Base-by-base conservation (phyloP, 495 filamentous ascomycete species). In the Corynascus novoguineensis region DNA sequence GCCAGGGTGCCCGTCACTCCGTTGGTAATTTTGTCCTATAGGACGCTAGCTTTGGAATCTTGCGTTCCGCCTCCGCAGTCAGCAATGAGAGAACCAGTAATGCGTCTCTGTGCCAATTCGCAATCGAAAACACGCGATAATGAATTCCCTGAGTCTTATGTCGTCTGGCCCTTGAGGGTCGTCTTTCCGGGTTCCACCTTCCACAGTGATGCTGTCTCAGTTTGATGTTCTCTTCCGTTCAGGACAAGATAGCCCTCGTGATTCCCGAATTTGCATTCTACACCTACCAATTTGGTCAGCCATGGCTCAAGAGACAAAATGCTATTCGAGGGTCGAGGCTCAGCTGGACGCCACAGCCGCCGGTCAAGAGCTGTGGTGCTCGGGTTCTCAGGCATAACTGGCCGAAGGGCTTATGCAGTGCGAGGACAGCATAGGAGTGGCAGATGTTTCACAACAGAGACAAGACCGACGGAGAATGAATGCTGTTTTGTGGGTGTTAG, bases 401-500 rank as follows among this genome's bases (percentile, higher is more conserved):
- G 44, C 53, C 58, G 53, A 51, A 21, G n/a, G n/a, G n/a, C n/a
- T 34, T 19, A 49, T n/a, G 28, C 49, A 17, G 47, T 50, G 44
- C 51, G 48, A 59, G 50, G 24, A 27, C 21, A 24, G 35, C 27
- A 60, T n/a, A n/a, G n/a, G 42, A 27, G 24, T 44, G 55, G 58
- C 55, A 53, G 56, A 42, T 58, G 57, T 66, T 31, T 50, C 55
- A 57, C 58, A 21, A 27, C 50, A 58, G 29, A 41, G 8, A 14
- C 49, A 27, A 55, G 31, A 56, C 47, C 50, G 54, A 57, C 55
- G 53, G 40, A 32, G 34, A 42, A 32, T 11, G 19, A 11, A 45
- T 34, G 34, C 5, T 45, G 29, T 54, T 19, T 41, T 52, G 51
- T 64, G 63, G 66, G 66, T 57, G 66, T 68, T 60, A 48, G 27